phyloP scores from a whole-genome alignment of 1,284 basidiomycete species.

The Boletus mariae region DNA sequence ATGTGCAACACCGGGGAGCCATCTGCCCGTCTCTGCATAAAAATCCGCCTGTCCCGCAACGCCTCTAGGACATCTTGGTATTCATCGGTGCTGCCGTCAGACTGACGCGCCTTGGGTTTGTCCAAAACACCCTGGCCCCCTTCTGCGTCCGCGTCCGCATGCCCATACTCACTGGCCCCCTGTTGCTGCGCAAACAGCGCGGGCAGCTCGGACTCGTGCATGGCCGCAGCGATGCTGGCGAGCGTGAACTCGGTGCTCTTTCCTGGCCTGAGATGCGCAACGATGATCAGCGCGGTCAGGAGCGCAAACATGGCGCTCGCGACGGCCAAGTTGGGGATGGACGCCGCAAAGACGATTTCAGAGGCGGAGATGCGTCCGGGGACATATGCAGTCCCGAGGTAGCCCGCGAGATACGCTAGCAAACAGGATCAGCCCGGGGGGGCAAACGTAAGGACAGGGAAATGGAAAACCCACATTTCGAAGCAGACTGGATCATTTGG shows the following conservation, averaged over 20 bases:
- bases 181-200: conserved; percentile 11
- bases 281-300: conserved; percentile 16
- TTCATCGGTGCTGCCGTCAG: too few relatives aligned
- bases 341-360: conserved; percentile 24
- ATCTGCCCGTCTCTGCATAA: conserved; percentile 18
- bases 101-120: neutral
- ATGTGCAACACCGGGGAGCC: conserved; percentile 19
- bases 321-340: conserved; percentile 25
- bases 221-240: conserved; percentile 21
- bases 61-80: conserved; percentile 4
- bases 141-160: neutral
- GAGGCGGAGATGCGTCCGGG: conserved; percentile 27
- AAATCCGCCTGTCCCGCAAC: conserved; percentile 9
- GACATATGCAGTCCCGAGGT: conserved; percentile 25
- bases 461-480: conserved; percentile 18
- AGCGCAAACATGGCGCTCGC: conserved; percentile 21
- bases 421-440: neutral
- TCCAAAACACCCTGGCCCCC: rapidly evolving
- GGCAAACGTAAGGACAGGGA: neutral
- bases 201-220: conserved; percentile 28
- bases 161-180: neutral
- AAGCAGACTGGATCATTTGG: conserved; percentile 19
- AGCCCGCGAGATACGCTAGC: conserved; percentile 16
- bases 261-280: conserved; percentile 21
- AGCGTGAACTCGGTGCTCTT: conserved; percentile 28